A percentile compares a stretch with the other conserved stretches of the same genome.
Conservation (phyloP, 1,284 basidiomycete genomes). For the Amylostereum chailletii region DNA sequence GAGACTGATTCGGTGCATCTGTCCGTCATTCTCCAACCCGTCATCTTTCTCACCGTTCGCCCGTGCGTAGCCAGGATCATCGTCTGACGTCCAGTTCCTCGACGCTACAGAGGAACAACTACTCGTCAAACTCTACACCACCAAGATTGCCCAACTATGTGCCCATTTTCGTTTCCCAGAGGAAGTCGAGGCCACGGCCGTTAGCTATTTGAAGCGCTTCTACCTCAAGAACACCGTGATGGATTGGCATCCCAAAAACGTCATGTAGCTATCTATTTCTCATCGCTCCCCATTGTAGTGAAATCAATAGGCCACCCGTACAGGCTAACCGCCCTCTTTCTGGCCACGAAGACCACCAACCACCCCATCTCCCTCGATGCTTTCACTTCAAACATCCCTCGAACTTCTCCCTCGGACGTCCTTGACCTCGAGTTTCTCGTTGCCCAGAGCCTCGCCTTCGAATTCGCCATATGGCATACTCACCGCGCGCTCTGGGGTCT, state of each 20-base stretch:
- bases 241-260: slow-evolving; percentile 98
- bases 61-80: slow-evolving; percentile 52
- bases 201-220: slow-evolving; percentile 91
- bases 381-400: slow-evolving; percentile 77
- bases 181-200: slow-evolving; percentile 88
- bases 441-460: slow-evolving; percentile 87
- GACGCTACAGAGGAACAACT: slow-evolving; percentile 79
- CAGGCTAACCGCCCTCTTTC: slow-evolving; percentile 92
- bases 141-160: slow-evolving; percentile 82
- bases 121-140: slow-evolving; percentile 84
- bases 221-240: slow-evolving; percentile 97
- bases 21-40: slow-evolving; percentile 9
- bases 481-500: slow-evolving; percentile 88
- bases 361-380: slow-evolving; percentile 80
- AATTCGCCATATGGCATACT: slow-evolving; percentile 89
- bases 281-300: slow-evolving; percentile 1
- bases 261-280: slow-evolving; percentile 66
- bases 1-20: slow-evolving; percentile 70
- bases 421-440: slow-evolving; percentile 93
- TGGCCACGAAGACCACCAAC: slow-evolving; percentile 96
- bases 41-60: slow-evolving; percentile 7
- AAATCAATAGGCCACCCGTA: not conserved
- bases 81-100: slow-evolving; percentile 62
- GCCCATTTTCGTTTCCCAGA: slow-evolving; percentile 84
- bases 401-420: slow-evolving; percentile 73